Conservation (phyloP, 1,139 yeast species). For the Hansenula lynferdii region DNA sequence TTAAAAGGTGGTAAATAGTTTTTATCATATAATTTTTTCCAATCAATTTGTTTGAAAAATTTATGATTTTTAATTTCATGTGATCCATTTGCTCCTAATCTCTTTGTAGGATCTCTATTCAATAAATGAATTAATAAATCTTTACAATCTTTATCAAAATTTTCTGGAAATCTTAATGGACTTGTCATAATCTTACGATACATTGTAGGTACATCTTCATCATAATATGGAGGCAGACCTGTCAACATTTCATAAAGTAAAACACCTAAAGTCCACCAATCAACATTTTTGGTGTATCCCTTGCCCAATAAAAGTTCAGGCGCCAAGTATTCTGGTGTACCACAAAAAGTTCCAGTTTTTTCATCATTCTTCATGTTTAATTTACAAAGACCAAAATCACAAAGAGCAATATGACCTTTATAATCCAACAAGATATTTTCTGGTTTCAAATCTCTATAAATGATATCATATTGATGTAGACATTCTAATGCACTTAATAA, state of each 20-base stretch:
- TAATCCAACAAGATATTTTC: constrained; percentile 91
- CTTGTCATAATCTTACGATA: constrained; percentile 88
- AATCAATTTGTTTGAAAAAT: constrained; percentile 87
- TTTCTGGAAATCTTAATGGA: constrained; percentile 83
- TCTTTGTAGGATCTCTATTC: constrained; percentile 77
- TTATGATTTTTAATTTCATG: constrained; percentile 79
- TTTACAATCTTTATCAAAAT: constrained; percentile 85
- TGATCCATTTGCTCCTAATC: constrained; percentile 80
- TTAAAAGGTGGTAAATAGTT: constrained; percentile 95
- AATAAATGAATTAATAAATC: constrained; percentile 72
- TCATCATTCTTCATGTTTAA: constrained; percentile 86
- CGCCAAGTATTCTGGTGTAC: constrained; percentile 95
- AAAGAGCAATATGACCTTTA: constrained; percentile 95
- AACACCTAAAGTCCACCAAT: constrained; percentile 98
- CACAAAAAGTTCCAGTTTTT: constrained; percentile 92
- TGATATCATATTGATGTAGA: constrained; percentile 83
- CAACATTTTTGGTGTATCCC: constrained; percentile 93
- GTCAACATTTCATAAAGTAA: constrained; percentile 93
- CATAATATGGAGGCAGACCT: constrained; percentile 94
- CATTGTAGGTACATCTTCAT: constrained; percentile 92
- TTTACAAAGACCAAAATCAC: constrained; percentile 96
- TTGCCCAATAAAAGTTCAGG: constrained; percentile 89
- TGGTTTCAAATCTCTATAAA: constrained; percentile 93
- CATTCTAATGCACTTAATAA: constrained; percentile 89
- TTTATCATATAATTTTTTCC: constrained; percentile 80